These are phyloP conservation scores for Populus pruinosa DNA, from an alignment of 345 rosid species.

Conservation along the genomic window DNA sequence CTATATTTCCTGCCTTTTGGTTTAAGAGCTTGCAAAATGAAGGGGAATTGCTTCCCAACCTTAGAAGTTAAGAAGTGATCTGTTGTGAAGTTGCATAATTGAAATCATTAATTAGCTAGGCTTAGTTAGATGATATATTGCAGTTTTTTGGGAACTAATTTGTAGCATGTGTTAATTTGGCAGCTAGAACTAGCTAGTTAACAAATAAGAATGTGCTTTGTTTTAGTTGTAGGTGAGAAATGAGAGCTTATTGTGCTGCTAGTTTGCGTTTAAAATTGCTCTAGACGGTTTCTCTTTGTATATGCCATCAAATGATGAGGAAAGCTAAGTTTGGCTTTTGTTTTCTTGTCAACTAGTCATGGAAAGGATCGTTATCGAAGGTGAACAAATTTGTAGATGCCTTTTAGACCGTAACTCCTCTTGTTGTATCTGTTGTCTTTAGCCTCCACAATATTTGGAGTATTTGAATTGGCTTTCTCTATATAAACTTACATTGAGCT, in stretches of 20 bases:
- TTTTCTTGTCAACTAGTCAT: constrained; percentile 31
- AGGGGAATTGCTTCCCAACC: background rate
- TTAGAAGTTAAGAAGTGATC: background rate
- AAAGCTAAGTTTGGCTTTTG: constrained; percentile 27
- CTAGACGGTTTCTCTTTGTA: constrained; percentile 15
- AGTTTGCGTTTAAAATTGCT: background rate
- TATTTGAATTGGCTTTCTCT: constrained; percentile 10
- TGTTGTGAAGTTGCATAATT: background rate
- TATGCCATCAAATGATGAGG: constrained; percentile 27
- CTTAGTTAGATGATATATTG: too few species aligned
- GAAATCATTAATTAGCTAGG: background rate
- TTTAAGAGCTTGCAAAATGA: background rate
- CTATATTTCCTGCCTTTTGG: background rate
- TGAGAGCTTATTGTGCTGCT: background rate
- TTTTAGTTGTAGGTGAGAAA: background rate
- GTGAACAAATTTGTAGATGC: background rate
- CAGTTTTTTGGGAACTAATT: background rate
- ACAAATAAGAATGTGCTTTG: background rate
- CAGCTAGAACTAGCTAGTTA: background rate
- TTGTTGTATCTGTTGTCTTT: constrained; percentile 9
- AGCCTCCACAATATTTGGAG: constrained; percentile 22
- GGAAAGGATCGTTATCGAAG: constrained; percentile 25
- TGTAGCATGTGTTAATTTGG: background rate
- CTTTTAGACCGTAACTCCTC: constrained; percentile 9
- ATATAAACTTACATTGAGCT: constrained; percentile 7